Conservation (phyloP, 768 basidiomycete genomes). For the Ramaria sp. region DNA sequence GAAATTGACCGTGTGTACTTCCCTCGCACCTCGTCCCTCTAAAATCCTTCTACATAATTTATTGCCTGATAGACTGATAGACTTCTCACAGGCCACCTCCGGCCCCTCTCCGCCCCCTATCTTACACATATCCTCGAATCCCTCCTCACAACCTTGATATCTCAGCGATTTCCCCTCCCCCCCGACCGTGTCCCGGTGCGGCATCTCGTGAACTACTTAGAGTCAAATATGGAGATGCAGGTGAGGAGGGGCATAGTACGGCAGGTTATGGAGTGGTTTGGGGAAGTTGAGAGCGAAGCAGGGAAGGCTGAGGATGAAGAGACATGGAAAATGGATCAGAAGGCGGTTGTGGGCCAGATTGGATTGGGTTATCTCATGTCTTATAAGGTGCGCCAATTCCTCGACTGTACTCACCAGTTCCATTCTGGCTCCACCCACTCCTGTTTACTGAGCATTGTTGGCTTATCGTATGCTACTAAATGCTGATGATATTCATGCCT, state of each 20-base stretch:
- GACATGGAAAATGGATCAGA: constrained; percentile 57
- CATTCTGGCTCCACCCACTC: too few species aligned
- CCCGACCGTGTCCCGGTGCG: constrained; percentile 39
- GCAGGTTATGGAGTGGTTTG: constrained; percentile 82
- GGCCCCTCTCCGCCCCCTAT: constrained; percentile 58
- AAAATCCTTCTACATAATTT: neutral
- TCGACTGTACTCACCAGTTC: neutral
- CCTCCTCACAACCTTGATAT: constrained; percentile 64
- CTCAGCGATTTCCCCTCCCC: constrained; percentile 40
- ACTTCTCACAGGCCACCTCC: constrained; percentile 43
- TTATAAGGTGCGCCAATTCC: constrained; percentile 32
- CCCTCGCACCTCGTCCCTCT: neutral
- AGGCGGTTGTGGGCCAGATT: constrained; percentile 55
- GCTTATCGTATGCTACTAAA: too few species aligned
- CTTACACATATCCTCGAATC: constrained; percentile 64
- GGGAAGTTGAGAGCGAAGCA: constrained; percentile 18
- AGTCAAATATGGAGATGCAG: constrained; percentile 63
- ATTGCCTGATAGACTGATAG: neutral
- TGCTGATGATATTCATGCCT: neutral
- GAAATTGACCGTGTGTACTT: constrained; percentile 47
- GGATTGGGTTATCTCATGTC: constrained; percentile 64
- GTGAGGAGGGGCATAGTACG: constrained; percentile 33
- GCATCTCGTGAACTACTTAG: constrained; percentile 47
- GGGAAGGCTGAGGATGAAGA: constrained; percentile 22
- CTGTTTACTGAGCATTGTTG: neutral